Evolutionary conservation across 2,329 filamentous ascomycete species (phyloP).

Genomic region (Lomentospora prolificans): DNA sequence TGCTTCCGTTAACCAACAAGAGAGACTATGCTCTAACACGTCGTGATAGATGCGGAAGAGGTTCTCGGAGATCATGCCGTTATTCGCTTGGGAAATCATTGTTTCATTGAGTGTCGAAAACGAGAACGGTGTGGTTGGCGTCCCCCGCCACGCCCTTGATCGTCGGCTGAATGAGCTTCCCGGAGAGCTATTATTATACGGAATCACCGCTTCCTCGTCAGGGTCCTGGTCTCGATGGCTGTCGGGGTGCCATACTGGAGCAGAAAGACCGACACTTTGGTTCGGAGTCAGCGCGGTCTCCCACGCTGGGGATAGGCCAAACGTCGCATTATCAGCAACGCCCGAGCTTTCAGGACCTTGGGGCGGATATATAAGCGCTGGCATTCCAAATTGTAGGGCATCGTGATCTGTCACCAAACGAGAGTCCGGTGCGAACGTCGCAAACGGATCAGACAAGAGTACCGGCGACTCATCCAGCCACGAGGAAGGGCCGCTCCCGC

Average conservation of each 20-base stretch:
- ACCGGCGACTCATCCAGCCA: background rate
- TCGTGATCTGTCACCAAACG: background rate
- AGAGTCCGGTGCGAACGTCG: background rate
- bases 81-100: constrained; percentile 21
- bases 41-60: constrained; percentile 43
- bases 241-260: background rate
- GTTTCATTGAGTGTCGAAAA: constrained; percentile 12
- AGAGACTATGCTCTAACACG: constrained; percentile 40
- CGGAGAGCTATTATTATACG: background rate
- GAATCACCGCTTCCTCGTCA: background rate
- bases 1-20: constrained; percentile 43
- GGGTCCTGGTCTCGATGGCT: background rate
- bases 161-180: background rate
- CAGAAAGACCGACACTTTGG: background rate
- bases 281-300: background rate
- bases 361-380: background rate
- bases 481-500: background rate
- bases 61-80: constrained; percentile 28
- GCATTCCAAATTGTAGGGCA: background rate
- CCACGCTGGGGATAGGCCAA: background rate
- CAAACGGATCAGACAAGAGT: background rate
- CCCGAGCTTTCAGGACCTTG: background rate
- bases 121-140: constrained; percentile 6
- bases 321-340: background rate
- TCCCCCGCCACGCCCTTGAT: background rate